A percentile compares a stretch with the other conserved stretches of the same genome.
phyloP scores from a whole-genome alignment of 768 basidiomycete genomes.

The Kwoniella mangroviensis region DNA sequence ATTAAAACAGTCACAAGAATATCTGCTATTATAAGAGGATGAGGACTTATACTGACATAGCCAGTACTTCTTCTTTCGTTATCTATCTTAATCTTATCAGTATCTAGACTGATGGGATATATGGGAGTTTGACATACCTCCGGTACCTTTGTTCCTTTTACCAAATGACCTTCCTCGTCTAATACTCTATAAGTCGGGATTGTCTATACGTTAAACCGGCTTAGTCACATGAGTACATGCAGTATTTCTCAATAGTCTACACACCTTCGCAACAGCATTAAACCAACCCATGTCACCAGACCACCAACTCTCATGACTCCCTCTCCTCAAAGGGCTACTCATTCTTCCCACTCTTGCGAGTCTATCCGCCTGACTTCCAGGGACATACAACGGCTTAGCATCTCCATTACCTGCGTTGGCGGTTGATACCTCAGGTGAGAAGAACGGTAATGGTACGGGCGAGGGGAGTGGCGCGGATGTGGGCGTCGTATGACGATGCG shows the following conservation, averaged over 20 bases:
- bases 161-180: conserved; percentile 74
- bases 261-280: conserved; percentile 54
- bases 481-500: conserved; percentile 38
- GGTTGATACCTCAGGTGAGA: conserved; percentile 19
- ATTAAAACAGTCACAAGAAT: not conserved
- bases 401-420: conserved; percentile 19
- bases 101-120: not conserved
- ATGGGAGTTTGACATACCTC: conserved; percentile 63
- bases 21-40: conserved; percentile 46
- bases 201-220: conserved; percentile 29
- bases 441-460: conserved; percentile 32
- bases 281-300: conserved; percentile 49
- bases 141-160: conserved; percentile 75
- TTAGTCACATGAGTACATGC: not conserved
- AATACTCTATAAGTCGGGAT: conserved; percentile 87
- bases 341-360: conserved; percentile 38
- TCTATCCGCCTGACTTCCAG: conserved; percentile 45
- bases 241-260: conserved; percentile 4
- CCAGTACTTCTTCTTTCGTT: conserved; percentile 45
- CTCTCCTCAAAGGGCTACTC: conserved; percentile 49
- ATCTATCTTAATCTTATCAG: conserved; percentile 31
- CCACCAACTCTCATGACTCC: conserved; percentile 55
- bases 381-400: conserved; percentile 46
- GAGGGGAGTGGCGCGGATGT: conserved; percentile 24
- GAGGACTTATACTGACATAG: conserved; percentile 75